These are phyloP conservation scores for Cyclostephanos invisitatus DNA, from an alignment of 108 stramenopile species.

Conservation along the genomic window DNA sequence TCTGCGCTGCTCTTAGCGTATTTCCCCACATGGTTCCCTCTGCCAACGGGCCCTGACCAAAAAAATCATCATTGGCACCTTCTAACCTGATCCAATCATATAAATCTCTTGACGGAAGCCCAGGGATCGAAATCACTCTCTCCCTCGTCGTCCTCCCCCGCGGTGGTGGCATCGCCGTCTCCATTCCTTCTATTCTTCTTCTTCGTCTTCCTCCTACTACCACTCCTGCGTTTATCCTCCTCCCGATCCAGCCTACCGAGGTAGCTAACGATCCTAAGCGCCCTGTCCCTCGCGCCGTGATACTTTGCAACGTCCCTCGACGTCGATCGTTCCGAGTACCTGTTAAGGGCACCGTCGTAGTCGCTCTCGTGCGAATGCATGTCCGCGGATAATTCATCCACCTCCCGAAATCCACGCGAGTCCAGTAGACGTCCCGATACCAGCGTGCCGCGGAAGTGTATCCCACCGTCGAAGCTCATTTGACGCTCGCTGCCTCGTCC, in stretches of 20 bases:
- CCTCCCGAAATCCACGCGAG: constrained; percentile 72
- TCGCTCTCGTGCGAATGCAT: constrained; percentile 82
- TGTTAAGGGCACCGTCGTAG: constrained; percentile 58
- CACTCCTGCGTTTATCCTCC: constrained; percentile 27
- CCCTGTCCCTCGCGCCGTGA: constrained; percentile 69
- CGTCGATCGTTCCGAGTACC: constrained; percentile 62
- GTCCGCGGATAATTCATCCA: constrained; percentile 57
- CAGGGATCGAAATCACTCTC: constrained; percentile 74
- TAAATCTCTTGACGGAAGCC: constrained; percentile 53
- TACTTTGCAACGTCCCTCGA: constrained; percentile 44
- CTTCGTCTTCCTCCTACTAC: constrained; percentile 3
- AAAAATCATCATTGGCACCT: neutral
- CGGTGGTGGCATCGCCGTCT: neutral
- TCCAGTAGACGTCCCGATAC: constrained; percentile 64
- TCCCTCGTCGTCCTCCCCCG: constrained; percentile 23
- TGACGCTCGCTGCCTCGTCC: neutral
- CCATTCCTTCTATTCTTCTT: constrained; percentile 14
- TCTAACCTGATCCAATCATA: neutral
- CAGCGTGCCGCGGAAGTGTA: constrained; percentile 81
- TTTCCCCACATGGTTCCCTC: too few relatives aligned
- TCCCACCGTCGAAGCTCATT: constrained; percentile 62
- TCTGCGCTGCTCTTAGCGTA: neutral
- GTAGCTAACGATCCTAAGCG: constrained; percentile 69
- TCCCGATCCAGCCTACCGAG: constrained; percentile 65
- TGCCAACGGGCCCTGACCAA: neutral